These are phyloP conservation scores for Senna tora DNA, from an alignment of 306 rosid species.

Conservation along the genomic window DNA sequence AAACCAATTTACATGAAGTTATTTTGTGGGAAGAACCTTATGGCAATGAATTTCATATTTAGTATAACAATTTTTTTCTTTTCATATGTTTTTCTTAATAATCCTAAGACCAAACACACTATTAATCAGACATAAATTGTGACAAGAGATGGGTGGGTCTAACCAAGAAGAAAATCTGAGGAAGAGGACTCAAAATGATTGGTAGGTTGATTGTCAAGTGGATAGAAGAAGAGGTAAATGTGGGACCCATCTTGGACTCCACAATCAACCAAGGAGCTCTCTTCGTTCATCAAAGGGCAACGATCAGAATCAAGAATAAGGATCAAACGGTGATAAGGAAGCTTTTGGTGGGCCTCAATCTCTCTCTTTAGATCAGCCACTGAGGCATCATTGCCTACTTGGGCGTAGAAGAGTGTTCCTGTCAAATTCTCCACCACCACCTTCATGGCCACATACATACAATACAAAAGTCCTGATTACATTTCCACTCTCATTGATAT, in stretches of 20 bases:
- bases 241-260: conserved; percentile 61
- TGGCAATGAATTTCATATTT: conserved; percentile 4
- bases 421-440: conserved; percentile 55
- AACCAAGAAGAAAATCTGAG: conserved; percentile 37
- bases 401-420: conserved; percentile 49
- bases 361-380: conserved; percentile 51
- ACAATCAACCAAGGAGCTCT: conserved; percentile 47
- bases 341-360: conserved; percentile 52
- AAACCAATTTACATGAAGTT: too few relatives aligned
- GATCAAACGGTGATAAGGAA: conserved; percentile 59
- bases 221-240: conserved; percentile 57
- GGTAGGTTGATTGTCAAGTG: conserved; percentile 43
- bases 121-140: too few relatives aligned
- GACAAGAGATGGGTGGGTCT: background rate
- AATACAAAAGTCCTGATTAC: background rate
- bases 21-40: background rate
- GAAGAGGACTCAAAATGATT: conserved; percentile 27
- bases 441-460: conserved; percentile 37
- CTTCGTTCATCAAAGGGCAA: conserved; percentile 29
- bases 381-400: conserved; percentile 50
- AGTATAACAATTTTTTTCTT: too few relatives aligned
- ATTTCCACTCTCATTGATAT: too few relatives aligned
- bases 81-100: too few relatives aligned
- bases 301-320: conserved; percentile 40
- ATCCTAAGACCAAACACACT: too few relatives aligned